Base-by-base conservation (phyloP, 1,284 basidiomycete genomes). In the Porodaedalea pini region DNA sequence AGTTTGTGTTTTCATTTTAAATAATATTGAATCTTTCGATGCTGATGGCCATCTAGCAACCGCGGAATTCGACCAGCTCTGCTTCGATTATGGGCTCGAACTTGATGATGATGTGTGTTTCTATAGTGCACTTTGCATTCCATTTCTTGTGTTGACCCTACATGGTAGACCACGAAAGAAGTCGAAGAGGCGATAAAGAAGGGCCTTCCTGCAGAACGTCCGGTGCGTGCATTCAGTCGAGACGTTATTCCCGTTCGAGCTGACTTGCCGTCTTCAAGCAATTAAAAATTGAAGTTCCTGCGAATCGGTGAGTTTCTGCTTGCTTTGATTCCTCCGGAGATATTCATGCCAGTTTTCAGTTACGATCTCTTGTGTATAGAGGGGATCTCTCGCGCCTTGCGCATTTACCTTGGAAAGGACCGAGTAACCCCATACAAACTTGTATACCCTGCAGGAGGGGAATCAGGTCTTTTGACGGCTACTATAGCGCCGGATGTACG, bases 351-450 rank as follows among this genome's bases (percentile, higher is more conserved):
- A 66, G 56, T 66, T 67, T 45, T 39, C 70, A 95, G 95, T 81
- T 98, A 99, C 69, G 97, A 99, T 76, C 80, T 99, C 19, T 83
- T 99, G 48, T 99, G 97, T 70, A 88, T 97, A 66, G 97, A 99
- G 74, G 97, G 97, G 57, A 92, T 99, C 67, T 83, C 94, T 19
- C 83, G 93, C 19, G 92, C 89, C 5, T 81, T 99, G 55, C 83
- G 86, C 21, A 83, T 92, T 63, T 99, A 96, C 81, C 77, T 98
- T 43, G 82, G 85, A 44, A 85, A 88, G 69, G 77, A 81, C 48
- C 75, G 78, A 56, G 76, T 90, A 15, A 92, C 92, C 0, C 72
- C 75, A 41, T 96, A 94, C 74, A 86, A 77, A 66, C 78, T 92
- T 19, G 77, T 81, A 17, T 78, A 83, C 58, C 91, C 91, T 2